Evolutionary conservation across 345 rosid species (phyloP).

Genomic region (Passiflora organensis): DNA sequence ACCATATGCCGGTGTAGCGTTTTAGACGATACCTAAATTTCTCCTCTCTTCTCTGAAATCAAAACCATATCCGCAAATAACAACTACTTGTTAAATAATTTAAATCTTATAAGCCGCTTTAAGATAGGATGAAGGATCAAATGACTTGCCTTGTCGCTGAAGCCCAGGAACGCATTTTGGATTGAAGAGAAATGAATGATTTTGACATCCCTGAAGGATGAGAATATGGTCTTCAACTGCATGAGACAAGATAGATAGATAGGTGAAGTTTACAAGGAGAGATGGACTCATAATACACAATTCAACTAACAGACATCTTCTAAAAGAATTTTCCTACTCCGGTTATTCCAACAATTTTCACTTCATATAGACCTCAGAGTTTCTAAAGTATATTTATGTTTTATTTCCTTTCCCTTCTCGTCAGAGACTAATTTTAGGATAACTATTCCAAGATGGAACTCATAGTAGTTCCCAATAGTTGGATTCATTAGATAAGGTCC

Average conservation of each 20-base stretch:
- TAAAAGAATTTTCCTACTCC: too few relatives aligned
- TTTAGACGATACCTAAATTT: conserved; percentile 71
- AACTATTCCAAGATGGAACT: too few relatives aligned
- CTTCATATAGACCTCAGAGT: too few relatives aligned
- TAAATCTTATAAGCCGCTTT: not conserved
- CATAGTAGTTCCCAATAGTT: too few relatives aligned
- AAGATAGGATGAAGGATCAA: not conserved
- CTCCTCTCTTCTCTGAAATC: conserved; percentile 53
- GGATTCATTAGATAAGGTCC: too few relatives aligned
- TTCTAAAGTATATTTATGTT: too few relatives aligned
- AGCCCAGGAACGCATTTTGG: conserved; percentile 78
- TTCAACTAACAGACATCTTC: not conserved
- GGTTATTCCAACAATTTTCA: too few relatives aligned
- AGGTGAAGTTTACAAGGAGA: not conserved
- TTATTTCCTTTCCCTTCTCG: too few relatives aligned
- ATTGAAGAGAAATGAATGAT: conserved; percentile 82
- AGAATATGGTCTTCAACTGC: conserved; percentile 69
- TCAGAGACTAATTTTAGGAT: too few relatives aligned
- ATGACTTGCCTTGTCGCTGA: conserved; percentile 63
- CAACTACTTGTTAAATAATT: not conserved
- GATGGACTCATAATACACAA: not conserved
- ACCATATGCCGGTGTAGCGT: conserved; percentile 89
- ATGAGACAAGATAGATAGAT: conserved; percentile 8
- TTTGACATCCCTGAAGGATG: conserved; percentile 67
- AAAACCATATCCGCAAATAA: conserved; percentile 12